Conservation (phyloP, 192 early-diverging fungal genomes). For the Backusella macrospora region DNA sequence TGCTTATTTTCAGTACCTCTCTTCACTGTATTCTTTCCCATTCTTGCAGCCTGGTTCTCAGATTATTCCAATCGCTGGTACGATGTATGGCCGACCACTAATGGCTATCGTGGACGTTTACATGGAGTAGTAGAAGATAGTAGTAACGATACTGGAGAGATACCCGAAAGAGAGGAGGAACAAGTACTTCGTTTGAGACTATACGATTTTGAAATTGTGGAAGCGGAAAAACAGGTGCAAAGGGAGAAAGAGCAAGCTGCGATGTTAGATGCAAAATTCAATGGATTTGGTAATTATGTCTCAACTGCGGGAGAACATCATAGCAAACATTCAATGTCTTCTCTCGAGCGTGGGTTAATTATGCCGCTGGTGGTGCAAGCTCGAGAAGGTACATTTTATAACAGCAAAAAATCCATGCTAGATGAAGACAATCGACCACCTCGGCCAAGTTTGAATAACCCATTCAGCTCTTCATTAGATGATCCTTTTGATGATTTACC, state of each 20-base stretch:
- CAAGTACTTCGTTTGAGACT: conserved; percentile 26
- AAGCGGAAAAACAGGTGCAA: conserved; percentile 21
- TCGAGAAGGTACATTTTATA: not conserved
- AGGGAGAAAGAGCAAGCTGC: conserved; percentile 28
- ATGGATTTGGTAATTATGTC: conserved; percentile 35
- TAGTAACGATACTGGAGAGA: conserved; percentile 11
- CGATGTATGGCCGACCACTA: conserved; percentile 39
- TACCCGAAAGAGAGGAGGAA: conserved; percentile 15
- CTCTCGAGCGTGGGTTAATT: not conserved
- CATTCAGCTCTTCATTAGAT: conserved; percentile 13
- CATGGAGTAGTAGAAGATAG: conserved; percentile 37
- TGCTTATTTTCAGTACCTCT: conserved; percentile 34
- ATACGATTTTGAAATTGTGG: conserved; percentile 31
- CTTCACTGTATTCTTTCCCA: conserved; percentile 41
- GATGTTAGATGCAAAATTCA: conserved; percentile 30
- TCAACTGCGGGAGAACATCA: not conserved
- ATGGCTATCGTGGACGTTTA: conserved; percentile 24
- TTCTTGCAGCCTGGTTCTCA: conserved; percentile 32
- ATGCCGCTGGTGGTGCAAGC: conserved; percentile 7
- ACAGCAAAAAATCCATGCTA: not conserved
- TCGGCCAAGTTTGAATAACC: not conserved
- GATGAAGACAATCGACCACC: not conserved
- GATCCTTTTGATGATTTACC: conserved; percentile 30
- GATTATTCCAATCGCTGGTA: conserved; percentile 40
- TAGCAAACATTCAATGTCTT: conserved; percentile 10